A percentile compares a stretch with the other conserved stretches of the same genome.
Evolutionary conservation across 305 asterid species (phyloP).

Genomic region (Solanum hybrid): DNA sequence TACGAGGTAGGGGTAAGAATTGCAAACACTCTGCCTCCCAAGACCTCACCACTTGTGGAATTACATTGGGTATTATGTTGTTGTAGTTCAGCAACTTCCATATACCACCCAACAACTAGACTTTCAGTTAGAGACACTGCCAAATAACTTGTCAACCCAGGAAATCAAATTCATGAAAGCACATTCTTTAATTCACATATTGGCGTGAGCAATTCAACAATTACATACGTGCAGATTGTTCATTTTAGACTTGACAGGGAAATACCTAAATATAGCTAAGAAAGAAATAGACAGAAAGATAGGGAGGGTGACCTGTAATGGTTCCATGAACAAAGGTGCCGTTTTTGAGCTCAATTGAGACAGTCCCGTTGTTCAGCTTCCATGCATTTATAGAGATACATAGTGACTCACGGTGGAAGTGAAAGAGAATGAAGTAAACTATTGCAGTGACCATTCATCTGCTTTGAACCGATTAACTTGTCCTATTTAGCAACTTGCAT

Average conservation of each 20-base stretch:
- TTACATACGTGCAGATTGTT: neutral
- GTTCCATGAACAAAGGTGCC: constrained; percentile 86
- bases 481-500: neutral
- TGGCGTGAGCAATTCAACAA: neutral
- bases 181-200: neutral
- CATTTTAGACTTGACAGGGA: neutral
- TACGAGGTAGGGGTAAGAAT: neutral
- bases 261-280: neutral
- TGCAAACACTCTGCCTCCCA: neutral
- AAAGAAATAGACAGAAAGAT: neutral
- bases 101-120: neutral
- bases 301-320: constrained; percentile 37
- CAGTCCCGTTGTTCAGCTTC: constrained; percentile 63
- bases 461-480: neutral
- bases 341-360: constrained; percentile 83
- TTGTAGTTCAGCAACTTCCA: neutral
- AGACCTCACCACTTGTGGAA: neutral
- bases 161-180: neutral
- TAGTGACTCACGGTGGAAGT: neutral
- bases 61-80: neutral
- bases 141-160: neutral
- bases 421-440: neutral
- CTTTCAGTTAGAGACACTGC: neutral
- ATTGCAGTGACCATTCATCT: neutral
- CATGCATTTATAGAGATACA: neutral